Conservation (phyloP, 164 flowering plant species). For the Saururus chinensis region DNA sequence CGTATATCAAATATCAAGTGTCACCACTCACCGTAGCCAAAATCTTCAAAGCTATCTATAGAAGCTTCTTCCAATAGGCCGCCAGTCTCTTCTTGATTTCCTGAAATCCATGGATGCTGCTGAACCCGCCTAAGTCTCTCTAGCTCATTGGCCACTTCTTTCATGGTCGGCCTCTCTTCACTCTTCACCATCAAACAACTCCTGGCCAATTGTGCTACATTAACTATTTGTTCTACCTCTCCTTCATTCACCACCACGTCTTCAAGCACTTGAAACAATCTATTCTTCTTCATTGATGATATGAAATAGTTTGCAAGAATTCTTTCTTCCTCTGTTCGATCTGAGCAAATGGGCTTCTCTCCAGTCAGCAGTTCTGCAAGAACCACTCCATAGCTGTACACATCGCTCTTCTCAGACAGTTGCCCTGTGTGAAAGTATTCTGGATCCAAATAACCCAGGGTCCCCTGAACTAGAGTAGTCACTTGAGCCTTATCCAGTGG, state of each 20-base stretch:
- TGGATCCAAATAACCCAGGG: constrained; percentile 25
- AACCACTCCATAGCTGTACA: constrained; percentile 22
- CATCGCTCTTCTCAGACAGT: constrained; percentile 19
- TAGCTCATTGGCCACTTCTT: constrained; percentile 13
- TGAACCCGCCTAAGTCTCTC: constrained; percentile 5
- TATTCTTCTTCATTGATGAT: constrained; percentile 11
- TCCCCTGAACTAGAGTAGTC: constrained; percentile 24
- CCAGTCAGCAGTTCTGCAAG: constrained; percentile 17
- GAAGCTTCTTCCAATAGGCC: not conserved
- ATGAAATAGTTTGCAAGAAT: constrained; percentile 3
- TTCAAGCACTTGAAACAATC: constrained; percentile 14
- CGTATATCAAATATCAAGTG: too few relatives aligned
- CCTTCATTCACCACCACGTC: constrained; percentile 10
- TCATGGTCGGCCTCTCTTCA: constrained; percentile 11
- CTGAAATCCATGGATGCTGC: constrained; percentile 4
- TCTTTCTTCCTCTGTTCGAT: constrained; percentile 7
- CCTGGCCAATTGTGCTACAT: constrained; percentile 3
- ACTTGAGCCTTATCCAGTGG: constrained; percentile 18
- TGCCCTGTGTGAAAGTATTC: constrained; percentile 22
- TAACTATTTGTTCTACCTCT: constrained; percentile 10
- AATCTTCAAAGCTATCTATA: not conserved
- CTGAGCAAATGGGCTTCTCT: constrained; percentile 5
- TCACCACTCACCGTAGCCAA: too few relatives aligned
- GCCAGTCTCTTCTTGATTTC: not conserved
- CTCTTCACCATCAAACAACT: constrained; percentile 8